Conservation (phyloP, 108 stramenopile species). For the Nannochloropsis salina region DNA sequence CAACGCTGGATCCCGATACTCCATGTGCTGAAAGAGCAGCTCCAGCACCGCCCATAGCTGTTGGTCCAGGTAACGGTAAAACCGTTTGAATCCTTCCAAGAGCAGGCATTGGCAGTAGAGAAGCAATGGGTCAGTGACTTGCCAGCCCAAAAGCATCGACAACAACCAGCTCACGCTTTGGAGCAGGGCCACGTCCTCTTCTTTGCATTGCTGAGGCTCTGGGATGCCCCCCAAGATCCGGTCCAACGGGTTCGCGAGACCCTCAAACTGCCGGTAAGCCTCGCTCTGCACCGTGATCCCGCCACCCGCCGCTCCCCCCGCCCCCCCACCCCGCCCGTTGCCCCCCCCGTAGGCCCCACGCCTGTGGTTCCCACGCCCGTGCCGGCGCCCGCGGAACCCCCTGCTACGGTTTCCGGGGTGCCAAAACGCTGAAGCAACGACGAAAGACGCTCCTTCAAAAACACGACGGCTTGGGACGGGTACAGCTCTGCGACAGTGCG, state of each 20-base stretch:
- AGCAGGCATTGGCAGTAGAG: constrained; percentile 9
- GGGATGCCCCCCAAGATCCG: background rate
- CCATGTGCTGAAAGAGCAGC: background rate
- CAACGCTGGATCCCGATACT: background rate
- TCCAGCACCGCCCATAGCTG: background rate
- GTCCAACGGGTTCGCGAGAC: background rate
- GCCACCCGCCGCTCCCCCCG: background rate
- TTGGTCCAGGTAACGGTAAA: background rate
- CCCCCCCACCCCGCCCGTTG: background rate
- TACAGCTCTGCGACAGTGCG: background rate
- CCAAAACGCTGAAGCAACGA: background rate
- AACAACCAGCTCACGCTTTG: background rate
- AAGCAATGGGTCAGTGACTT: background rate
- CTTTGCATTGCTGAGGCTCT: background rate
- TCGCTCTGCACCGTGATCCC: constrained; percentile 11
- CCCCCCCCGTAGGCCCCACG: background rate
- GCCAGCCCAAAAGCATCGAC: background rate
- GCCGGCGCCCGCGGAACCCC: background rate
- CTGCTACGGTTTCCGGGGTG: background rate
- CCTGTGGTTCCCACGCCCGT: background rate
- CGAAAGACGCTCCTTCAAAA: background rate
- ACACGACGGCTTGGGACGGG: background rate
- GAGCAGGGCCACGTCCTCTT: background rate
- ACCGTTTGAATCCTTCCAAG: background rate
- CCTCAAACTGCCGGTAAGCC: background rate